Evolutionary conservation across 2,329 filamentous ascomycete species (phyloP), one percentile per base, ranked within the genome.

Genomic region (Trichoderma sp.): DNA sequence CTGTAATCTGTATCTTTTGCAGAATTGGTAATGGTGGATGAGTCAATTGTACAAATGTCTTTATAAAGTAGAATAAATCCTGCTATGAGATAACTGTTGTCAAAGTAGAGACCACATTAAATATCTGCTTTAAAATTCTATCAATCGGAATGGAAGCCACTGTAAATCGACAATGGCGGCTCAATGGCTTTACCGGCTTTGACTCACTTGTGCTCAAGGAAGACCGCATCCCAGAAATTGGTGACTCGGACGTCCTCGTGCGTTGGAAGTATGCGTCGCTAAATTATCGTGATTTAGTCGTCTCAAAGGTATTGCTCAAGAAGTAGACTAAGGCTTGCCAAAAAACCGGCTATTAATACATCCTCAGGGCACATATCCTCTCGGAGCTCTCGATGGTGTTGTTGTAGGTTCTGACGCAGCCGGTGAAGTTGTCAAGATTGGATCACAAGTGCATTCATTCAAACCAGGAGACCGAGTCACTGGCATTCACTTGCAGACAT

Each of bases 241-340:
- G 43, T 18, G 43, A 46, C n/a, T 46, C n/a, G n/a, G 43, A 46
- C n/a, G 43, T 46, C 6, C 43, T 46, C 18, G 43, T 46, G 18
- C 43, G 43, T 18, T 46, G 43, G 43, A 46, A 21, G 7, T 46
- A 46, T 46, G 43, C 43, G 3, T 46, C 43, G 1, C 43, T 46
- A 2, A 46, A 46, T 46, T 46, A 46, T 46, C 43, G 43, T 46
- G 43, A 46, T 46, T 21, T 46, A 8, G 43, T 46, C 18, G 18
- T 46, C 6, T 46, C 43, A 21, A 46, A 46, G 43, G 43, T 46
- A 46, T 21, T 21, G 10, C 6, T n/a, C 5, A 18, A 18, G 16
- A 21, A 11, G 18, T 1, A n/a, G 18, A 1, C n/a, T 1, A 46
- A 18, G 3, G 2, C 2, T n/a, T 10, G 1, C 21, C 11, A 11